These are phyloP conservation scores for Epichloe baconii DNA, from an alignment of 2,329 filamentous ascomycete species.

Conservation along the genomic window DNA sequence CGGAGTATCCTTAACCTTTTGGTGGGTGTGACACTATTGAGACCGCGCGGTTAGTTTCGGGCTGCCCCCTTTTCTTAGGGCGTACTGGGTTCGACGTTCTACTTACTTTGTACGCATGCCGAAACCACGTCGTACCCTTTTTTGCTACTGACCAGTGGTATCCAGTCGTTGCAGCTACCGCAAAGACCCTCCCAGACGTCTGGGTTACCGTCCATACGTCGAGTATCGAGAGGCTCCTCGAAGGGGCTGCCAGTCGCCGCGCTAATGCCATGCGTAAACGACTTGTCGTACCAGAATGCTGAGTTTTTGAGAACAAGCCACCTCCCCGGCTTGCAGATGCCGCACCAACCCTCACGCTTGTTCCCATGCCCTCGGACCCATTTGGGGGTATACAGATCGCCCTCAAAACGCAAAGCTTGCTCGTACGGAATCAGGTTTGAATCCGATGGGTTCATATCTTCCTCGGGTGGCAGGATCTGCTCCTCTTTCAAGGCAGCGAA, in stretches of 20 bases:
- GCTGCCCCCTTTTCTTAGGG: constrained; percentile 3
- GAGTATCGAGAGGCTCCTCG: constrained; percentile 60
- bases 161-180: constrained; percentile 68
- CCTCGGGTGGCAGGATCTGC: constrained; percentile 58
- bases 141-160: constrained; percentile 70
- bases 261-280: constrained; percentile 77
- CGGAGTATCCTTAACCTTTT: constrained; percentile 57
- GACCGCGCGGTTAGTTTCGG: not conserved
- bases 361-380: constrained; percentile 81
- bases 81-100: not conserved
- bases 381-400: constrained; percentile 69
- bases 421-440: constrained; percentile 65
- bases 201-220: constrained; percentile 66
- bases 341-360: constrained; percentile 82
- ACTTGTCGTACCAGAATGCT: constrained; percentile 89
- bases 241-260: constrained; percentile 69
- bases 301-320: constrained; percentile 87
- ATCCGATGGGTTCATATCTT: constrained; percentile 70
- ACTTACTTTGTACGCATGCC: constrained; percentile 73
- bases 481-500: constrained; percentile 65
- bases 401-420: constrained; percentile 65
- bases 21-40: constrained; percentile 53
- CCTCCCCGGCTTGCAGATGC: constrained; percentile 71
- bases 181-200: constrained; percentile 75
- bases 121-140: constrained; percentile 86